Conservation (phyloP, 768 basidiomycete species). For the Lactarius hatsudake region DNA sequence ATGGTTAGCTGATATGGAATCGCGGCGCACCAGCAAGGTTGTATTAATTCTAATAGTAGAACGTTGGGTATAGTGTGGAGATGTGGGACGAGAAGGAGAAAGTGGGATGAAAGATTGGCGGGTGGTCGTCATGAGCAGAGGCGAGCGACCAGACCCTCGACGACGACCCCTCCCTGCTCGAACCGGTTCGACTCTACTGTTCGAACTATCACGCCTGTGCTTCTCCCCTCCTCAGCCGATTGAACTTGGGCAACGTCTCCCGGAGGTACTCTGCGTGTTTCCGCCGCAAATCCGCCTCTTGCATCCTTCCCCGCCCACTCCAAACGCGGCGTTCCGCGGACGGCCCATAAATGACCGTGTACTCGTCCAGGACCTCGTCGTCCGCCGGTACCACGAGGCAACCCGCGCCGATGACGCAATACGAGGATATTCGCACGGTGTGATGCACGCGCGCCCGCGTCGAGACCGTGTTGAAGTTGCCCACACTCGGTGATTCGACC, state of each 20-base stretch:
- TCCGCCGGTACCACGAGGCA: constrained; percentile 77
- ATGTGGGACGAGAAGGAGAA: constrained; percentile 32
- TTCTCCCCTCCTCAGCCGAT: constrained; percentile 47
- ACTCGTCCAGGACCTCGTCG: constrained; percentile 76
- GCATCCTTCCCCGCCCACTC: constrained; percentile 81
- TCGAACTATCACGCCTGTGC: constrained; percentile 18
- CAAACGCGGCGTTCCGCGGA: constrained; percentile 71
- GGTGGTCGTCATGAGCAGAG: not conserved
- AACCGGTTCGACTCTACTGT: not conserved
- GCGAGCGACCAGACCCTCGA: not conserved
- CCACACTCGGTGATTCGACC: constrained; percentile 82
- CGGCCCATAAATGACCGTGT: constrained; percentile 81
- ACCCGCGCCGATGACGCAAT: constrained; percentile 80
- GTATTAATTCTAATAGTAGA: constrained; percentile 15
- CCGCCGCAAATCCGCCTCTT: constrained; percentile 76
- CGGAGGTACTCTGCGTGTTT: constrained; percentile 92
- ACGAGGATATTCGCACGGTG: constrained; percentile 71
- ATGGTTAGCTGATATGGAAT: not conserved
- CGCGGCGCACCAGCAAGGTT: constrained; percentile 13
- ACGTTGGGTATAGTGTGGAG: not conserved
- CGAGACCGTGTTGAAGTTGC: constrained; percentile 82
- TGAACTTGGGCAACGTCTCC: constrained; percentile 91
- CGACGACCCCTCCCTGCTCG: not conserved
- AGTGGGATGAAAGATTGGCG: constrained; percentile 50
- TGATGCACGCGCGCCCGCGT: constrained; percentile 82